Percentiles rank a stretch among this genome's conserved stretches.
phyloP scores from a whole-genome alignment of 2,329 filamentous ascomycete genomes.

The Penicillium sp. region DNA sequence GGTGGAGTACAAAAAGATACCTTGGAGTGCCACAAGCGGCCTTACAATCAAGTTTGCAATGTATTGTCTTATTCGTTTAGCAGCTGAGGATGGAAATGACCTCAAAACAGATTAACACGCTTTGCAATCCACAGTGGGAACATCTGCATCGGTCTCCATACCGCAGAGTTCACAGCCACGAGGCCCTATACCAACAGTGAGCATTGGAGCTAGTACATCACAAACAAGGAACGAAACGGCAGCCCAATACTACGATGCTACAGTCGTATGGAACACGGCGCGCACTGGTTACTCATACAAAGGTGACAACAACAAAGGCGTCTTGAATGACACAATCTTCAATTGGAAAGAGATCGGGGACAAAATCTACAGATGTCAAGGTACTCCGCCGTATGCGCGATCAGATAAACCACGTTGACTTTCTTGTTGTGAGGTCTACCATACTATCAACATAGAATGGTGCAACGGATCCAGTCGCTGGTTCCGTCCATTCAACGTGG shows the following conservation, averaged over 20 bases:
- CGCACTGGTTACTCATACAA: neutral
- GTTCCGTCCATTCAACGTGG: no score
- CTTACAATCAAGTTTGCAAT: slow-evolving; percentile 1
- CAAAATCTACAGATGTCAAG: no score
- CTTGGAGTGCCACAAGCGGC: neutral
- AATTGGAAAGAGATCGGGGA: no score
- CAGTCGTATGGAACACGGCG: neutral
- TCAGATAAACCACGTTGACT: no score
- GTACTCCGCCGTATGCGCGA: no score
- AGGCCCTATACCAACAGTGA: neutral
- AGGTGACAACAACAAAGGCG: no score
- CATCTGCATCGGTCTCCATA: neutral
- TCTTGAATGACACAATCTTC: no score
- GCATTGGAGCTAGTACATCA: neutral
- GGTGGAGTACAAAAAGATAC: slow-evolving; percentile 1
- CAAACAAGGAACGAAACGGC: neutral
- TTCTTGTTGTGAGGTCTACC: no score
- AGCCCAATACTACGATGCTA: neutral
- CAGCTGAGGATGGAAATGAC: slow-evolving; percentile 1
- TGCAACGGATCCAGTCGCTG: no score
- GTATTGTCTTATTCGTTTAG: slow-evolving; percentile 2
- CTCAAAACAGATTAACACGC: neutral
- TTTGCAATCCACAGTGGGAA: neutral
- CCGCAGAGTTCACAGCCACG: neutral
- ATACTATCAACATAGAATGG: no score